Base-by-base conservation (phyloP, 441 rosid species). In the Erodium chrysanthum region DNA sequence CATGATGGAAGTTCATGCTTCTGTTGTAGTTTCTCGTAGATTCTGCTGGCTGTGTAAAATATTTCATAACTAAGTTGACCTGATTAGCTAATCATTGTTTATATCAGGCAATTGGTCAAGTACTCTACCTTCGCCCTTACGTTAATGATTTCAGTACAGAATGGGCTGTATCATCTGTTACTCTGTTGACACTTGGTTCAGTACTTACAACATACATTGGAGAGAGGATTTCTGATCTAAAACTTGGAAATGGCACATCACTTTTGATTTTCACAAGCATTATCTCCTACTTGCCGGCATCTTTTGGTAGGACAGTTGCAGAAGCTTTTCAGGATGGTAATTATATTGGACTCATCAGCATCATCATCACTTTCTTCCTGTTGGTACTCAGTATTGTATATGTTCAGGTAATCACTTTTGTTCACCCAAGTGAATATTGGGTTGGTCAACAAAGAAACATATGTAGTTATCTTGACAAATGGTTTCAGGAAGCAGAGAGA, bases 231-330 rank as follows among this genome's bases (percentile, higher is more conserved):
- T 82, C 96, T 69, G 97, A 91, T 75, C 81, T 94, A 67, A 94
- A 94, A 76, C 96, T 94, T 66, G 99, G 99, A 76, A 94, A 94
- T 61, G 99, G 99, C 37, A 94, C 97, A 8, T 91, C 97, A 21
- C 89, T 94, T 56, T 76, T 94, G 66, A 94, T 94, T 73, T 94
- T 94, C 78, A 94, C 99, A 0, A 94, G 93, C 81, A 94, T 94
- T 33, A 85, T 94, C 76, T 94, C 99, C 52, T 94, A 94, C 83
- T 79, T 91, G 80, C 99, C 99, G 3, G 94, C 99, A 71, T 94
- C 99, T 65, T 86, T 94, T 75, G 99, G 99, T 73, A 83, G 90
- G 86, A 91, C 96, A 10, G 78, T 84, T 64, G 77, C 94, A 15
- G 77, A 94, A 69, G 97, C 91, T 40, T 87, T 80, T 74, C 89